A percentile compares a stretch with the other conserved stretches of the same genome.
Conservation (phyloP, 2,329 filamentous ascomycete genomes). For the Fusarium paranaense region DNA sequence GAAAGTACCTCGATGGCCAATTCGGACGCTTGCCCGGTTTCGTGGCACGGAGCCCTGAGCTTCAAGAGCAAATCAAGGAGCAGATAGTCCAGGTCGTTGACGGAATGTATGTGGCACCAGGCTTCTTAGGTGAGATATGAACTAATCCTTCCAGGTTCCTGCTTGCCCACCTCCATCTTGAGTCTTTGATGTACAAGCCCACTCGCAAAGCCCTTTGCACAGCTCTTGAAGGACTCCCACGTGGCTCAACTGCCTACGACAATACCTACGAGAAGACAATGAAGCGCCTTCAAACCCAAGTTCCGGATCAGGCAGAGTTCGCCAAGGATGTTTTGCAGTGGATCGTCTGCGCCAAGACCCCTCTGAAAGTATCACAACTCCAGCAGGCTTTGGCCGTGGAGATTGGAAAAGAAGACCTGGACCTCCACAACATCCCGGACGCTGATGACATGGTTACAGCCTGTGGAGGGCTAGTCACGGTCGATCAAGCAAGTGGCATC, state of each 20-base stretch:
- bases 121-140: not conserved
- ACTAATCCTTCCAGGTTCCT: constrained; percentile 19
- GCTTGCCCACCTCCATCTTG: constrained; percentile 15
- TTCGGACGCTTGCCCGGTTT: not conserved
- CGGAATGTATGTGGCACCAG: constrained; percentile 28
- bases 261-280: constrained; percentile 56
- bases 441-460: constrained; percentile 48
- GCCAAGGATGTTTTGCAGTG: constrained; percentile 53
- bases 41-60: rapidly evolving
- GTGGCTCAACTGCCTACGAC: constrained; percentile 45
- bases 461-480: constrained; percentile 55
- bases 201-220: constrained; percentile 35
- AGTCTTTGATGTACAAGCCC: constrained; percentile 4
- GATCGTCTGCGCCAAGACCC: constrained; percentile 52
- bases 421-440: constrained; percentile 48
- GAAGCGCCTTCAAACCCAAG: constrained; percentile 54
- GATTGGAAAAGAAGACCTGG: constrained; percentile 36
- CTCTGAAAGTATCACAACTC: constrained; percentile 50
- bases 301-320: constrained; percentile 41
- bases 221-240: constrained; percentile 43
- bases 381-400: constrained; percentile 56
- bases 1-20: constrained; percentile 2
- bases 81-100: constrained; percentile 8
- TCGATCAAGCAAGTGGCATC: constrained; percentile 52
- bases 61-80: constrained; percentile 14